A percentile compares a stretch with the other conserved stretches of the same genome.
Evolutionary conservation across 257 asterid genomes (phyloP).

Genomic region (Vinca minor): DNA sequence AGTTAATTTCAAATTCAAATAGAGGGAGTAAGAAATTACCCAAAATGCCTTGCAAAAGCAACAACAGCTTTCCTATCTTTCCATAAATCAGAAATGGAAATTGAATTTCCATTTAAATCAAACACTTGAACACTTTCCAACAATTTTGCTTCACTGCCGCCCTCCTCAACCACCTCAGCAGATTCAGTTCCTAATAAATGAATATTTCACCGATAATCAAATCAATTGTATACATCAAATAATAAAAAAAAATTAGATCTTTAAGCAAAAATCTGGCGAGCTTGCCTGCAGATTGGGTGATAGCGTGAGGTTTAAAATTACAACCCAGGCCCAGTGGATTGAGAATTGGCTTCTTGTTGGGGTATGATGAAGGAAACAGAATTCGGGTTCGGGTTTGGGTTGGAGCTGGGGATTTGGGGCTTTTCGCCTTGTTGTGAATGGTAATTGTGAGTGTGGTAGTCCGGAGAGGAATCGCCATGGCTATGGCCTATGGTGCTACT

Average conservation of each 20-base stretch:
- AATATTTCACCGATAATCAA: slow-evolving; percentile 22
- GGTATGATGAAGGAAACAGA: neutral
- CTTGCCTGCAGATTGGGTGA: slow-evolving; percentile 11
- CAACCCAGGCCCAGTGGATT: slow-evolving; percentile 6
- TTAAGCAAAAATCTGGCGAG: neutral
- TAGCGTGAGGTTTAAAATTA: slow-evolving; percentile 2
- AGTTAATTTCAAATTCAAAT: no score
- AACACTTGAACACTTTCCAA: slow-evolving; percentile 56
- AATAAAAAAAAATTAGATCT: slow-evolving; percentile 4
- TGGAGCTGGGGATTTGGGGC: no score
- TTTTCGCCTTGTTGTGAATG: neutral
- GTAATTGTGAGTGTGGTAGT: slow-evolving; percentile 19
- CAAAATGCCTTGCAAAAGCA: slow-evolving; percentile 98
- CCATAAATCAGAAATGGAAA: slow-evolving; percentile 79
- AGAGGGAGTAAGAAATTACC: slow-evolving; percentile 50
- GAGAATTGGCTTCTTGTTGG: slow-evolving; percentile 1
- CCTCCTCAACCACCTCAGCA: slow-evolving; percentile 34
- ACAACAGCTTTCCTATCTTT: slow-evolving; percentile 89
- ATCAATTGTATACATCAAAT: no score
- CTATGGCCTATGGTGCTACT: no score
- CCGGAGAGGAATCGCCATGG: slow-evolving; percentile 50
- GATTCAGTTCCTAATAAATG: slow-evolving; percentile 47
- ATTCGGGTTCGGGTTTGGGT: slow-evolving; percentile 17
- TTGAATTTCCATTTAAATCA: slow-evolving; percentile 55
- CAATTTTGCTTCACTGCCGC: slow-evolving; percentile 21